Conservation (phyloP, 768 basidiomycete genomes). For the Tylopilus rubrobrunneus region DNA sequence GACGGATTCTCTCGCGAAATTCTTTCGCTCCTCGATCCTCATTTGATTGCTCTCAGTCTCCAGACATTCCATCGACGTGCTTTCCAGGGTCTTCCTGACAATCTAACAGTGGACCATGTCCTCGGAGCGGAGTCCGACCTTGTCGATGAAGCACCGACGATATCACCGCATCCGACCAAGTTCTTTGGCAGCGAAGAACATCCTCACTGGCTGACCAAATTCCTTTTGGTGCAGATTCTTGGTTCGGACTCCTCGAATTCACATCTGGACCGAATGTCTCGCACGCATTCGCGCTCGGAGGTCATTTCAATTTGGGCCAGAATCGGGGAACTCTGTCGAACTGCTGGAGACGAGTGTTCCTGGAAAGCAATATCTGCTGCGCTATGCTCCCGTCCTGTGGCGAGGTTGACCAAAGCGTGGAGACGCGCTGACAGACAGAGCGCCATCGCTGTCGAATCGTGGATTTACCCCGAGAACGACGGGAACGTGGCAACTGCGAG, state of each 20-base stretch:
- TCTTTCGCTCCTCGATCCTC: constrained; percentile 58
- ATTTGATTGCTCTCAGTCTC: constrained; percentile 60
- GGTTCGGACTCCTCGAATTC: constrained; percentile 48
- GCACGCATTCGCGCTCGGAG: constrained; percentile 69
- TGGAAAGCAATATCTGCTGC: constrained; percentile 74
- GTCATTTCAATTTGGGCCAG: constrained; percentile 70
- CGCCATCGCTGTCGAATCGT: constrained; percentile 57
- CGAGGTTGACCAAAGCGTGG: constrained; percentile 78
- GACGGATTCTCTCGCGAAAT: constrained; percentile 69
- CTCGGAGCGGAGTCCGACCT: constrained; percentile 28
- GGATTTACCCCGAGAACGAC: constrained; percentile 50
- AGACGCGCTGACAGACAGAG: constrained; percentile 63
- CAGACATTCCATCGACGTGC: constrained; percentile 55
- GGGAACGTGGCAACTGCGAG: constrained; percentile 25
- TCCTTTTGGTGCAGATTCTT: constrained; percentile 68
- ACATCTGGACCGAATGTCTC: constrained; percentile 40
- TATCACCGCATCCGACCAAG: constrained; percentile 22
- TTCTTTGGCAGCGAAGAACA: constrained; percentile 67
- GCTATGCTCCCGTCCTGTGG: constrained; percentile 69
- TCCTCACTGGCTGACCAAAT: constrained; percentile 79
- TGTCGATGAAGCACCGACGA: background rate
- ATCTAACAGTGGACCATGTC: constrained; percentile 46
- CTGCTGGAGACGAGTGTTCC: constrained; percentile 73
- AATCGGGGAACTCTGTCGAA: constrained; percentile 68
- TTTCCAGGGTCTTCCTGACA: constrained; percentile 48